phyloP scores from a whole-genome alignment of 345 rosid genomes.

The Atalantia buxifolia region DNA sequence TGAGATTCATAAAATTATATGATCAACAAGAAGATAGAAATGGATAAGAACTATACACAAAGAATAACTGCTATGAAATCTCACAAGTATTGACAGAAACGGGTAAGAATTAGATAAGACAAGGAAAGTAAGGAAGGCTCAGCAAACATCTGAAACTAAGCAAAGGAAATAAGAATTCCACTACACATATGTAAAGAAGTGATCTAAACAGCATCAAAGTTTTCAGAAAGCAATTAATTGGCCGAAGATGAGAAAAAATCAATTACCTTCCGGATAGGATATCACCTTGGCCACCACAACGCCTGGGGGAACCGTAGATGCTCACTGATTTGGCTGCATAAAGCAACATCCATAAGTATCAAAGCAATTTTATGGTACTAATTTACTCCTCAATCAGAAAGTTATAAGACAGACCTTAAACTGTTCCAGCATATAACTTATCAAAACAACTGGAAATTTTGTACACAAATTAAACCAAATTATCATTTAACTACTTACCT shows the following conservation, averaged over 20 bases:
- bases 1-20: neutral
- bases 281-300: conserved; percentile 98
- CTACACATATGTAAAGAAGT: neutral
- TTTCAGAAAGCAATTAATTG: neutral
- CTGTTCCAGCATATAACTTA: neutral
- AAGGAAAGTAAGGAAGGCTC: neutral
- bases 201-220: neutral
- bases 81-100: neutral
- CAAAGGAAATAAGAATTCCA: neutral
- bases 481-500: conserved; percentile 39
- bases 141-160: neutral
- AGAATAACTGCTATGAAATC: neutral
- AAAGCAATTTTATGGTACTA: neutral
- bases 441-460: neutral
- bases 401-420: neutral
- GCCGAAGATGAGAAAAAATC: neutral
- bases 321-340: conserved; percentile 74
- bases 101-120: neutral
- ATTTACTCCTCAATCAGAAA: neutral
- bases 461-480: neutral
- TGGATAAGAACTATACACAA: neutral
- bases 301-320: conserved; percentile 79
- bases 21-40: neutral
- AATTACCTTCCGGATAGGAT: conserved; percentile 91
- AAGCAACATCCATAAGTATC: conserved; percentile 11